Evolutionary conservation across 371 early-diverging fungal species (phyloP).

Genomic region (Rhizomucor pusillus): DNA sequence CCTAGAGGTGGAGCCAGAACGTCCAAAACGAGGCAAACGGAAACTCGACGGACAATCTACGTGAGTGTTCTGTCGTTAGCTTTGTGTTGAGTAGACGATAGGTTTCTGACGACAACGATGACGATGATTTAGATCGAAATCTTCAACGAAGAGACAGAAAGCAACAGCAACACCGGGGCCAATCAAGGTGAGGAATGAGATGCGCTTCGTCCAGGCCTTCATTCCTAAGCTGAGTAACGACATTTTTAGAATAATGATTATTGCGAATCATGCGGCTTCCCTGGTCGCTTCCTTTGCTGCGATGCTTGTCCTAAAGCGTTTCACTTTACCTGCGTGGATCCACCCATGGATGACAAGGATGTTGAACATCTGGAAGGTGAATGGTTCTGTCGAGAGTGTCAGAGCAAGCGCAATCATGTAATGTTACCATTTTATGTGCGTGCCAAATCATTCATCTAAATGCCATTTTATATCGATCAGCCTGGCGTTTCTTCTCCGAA

Average conservation of each 20-base stretch:
- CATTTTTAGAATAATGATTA: conserved; percentile 56
- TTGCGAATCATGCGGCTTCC: conserved; percentile 65
- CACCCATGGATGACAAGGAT: conserved; percentile 58
- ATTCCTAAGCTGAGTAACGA: neutral
- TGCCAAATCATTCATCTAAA: neutral
- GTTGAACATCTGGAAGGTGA: conserved; percentile 47
- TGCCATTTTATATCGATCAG: neutral
- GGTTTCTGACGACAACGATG: too few species aligned
- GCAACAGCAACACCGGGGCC: too few species aligned
- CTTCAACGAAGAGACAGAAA: too few species aligned
- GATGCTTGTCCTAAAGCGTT: conserved; percentile 74
- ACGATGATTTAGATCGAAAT: too few species aligned
- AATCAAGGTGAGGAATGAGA: too few species aligned
- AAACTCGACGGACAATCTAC: too few species aligned
- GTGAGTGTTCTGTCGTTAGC: too few species aligned
- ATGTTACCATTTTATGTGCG: neutral
- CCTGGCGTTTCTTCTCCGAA: conserved; percentile 1
- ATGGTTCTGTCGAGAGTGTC: conserved; percentile 71
- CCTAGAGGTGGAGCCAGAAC: too few species aligned
- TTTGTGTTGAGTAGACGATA: too few species aligned
- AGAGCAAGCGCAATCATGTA: conserved; percentile 31
- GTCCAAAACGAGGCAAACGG: too few species aligned
- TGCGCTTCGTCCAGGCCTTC: too few species aligned
- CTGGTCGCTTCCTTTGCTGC: conserved; percentile 71
- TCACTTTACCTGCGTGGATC: conserved; percentile 72